These are phyloP conservation scores for Aspergillus mulundensis DNA, from an alignment of 495 filamentous ascomycete species.

Conservation along the genomic window DNA sequence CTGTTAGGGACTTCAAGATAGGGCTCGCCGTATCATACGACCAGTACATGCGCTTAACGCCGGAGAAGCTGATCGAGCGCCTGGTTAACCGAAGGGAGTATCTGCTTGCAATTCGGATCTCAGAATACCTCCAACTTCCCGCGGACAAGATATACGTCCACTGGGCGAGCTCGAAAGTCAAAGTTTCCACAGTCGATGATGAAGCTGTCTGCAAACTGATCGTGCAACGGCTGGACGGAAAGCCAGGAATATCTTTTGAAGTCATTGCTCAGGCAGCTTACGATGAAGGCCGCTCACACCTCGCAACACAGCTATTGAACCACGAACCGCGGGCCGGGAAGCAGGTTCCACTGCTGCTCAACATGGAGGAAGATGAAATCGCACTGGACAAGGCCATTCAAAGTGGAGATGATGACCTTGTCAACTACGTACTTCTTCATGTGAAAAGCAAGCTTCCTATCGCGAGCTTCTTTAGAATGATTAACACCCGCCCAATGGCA, in stretches of 20 bases:
- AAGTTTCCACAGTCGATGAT: conserved; percentile 77
- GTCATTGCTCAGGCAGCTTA: conserved; percentile 91
- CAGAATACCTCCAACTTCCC: conserved; percentile 80
- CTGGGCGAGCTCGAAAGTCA: conserved; percentile 94
- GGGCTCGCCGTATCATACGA: conserved; percentile 91
- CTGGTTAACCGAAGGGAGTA: conserved; percentile 89
- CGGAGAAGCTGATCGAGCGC: conserved; percentile 78
- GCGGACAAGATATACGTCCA: conserved; percentile 90
- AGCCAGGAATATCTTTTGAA: conserved; percentile 91
- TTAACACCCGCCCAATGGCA: conserved; percentile 81
- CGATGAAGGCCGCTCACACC: conserved; percentile 80
- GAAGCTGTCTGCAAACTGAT: conserved; percentile 83
- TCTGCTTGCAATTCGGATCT: conserved; percentile 83
- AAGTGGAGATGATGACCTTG: conserved; percentile 88
- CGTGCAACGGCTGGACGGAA: conserved; percentile 78
- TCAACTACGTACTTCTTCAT: conserved; percentile 84
- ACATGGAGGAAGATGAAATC: conserved; percentile 93
- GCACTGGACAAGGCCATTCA: conserved; percentile 97
- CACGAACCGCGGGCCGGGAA: conserved; percentile 90
- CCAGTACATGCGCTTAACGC: conserved; percentile 81
- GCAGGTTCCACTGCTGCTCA: conserved; percentile 90
- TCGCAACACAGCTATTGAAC: conserved; percentile 88
- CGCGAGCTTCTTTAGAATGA: conserved; percentile 86
- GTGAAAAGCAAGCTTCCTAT: conserved; percentile 88
- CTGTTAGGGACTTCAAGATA: conserved; percentile 84